Evolutionary conservation across 805 yeast genomes (phyloP), one percentile per base, ranked within the genome.

Genomic region (Wickerhamiella galacta): DNA sequence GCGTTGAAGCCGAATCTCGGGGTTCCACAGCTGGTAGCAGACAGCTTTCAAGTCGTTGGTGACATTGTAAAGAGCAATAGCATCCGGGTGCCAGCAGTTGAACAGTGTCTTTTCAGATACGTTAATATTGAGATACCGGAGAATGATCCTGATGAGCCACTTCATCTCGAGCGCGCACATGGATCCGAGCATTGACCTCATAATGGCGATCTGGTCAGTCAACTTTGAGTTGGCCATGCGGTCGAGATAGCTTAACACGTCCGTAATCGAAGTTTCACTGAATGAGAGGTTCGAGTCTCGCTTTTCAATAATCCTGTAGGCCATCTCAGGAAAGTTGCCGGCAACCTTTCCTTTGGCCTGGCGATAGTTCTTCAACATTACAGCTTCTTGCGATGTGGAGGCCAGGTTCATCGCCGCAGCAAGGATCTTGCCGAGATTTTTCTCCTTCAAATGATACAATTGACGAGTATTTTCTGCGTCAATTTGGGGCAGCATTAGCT

Each of bases 71-170:
- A 79, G 64, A 3, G 63, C 64, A 7, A 63, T 57, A 0, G 92
- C 87, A 50, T 81, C 85, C 0, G 83, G 82, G 51, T 82, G 92
- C 80, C 85, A 83, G 19, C 56, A 43, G 4, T 53, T 44, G 31
- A 82, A 55, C 35, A 82, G 62, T 9, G 63, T 54, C 19, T 64
- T 61, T 42, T 79, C 87, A 37, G 72, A 62, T 6, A 71, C 64
- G 3, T 72, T 66, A n/a, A 79, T 36, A 11, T 50, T 40, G 38
- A 55, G 38, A 18, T 51, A 51, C 52, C 54, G 70, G 33, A 83
- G 53, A 3, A 85, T 50, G 8, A 78, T 74, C 35, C 73, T 70
- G 37, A 81, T 61, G 25, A 82, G 57, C 67, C 77, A 81, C 35
- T 70, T 59, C 31, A 80, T 48, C 47, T 83, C 93, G 2, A 64